A percentile compares a stretch with the other conserved stretches of the same genome.
These are phyloP conservation scores for Gossypium aridum DNA, from an alignment of 441 rosid genomes.

Conservation along the genomic window DNA sequence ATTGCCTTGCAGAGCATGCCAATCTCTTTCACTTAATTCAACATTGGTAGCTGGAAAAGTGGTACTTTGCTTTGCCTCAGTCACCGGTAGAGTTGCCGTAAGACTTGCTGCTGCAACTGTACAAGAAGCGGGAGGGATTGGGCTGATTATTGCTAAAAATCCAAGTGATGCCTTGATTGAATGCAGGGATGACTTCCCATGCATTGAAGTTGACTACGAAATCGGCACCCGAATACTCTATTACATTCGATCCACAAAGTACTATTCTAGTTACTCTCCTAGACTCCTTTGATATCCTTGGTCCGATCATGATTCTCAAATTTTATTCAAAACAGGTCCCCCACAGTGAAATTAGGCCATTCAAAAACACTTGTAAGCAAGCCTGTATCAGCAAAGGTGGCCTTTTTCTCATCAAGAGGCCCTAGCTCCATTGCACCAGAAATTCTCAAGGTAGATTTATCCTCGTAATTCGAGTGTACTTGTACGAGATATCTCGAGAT, in stretches of 20 bases:
- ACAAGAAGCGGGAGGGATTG: conserved; percentile 36
- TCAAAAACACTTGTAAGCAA: conserved; percentile 37
- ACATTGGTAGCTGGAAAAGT: conserved; percentile 32
- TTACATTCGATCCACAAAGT: conserved; percentile 49
- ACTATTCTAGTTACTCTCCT: conserved; percentile 29
- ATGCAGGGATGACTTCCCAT: conserved; percentile 22
- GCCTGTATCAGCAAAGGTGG: conserved; percentile 30
- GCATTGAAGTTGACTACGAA: conserved; percentile 39
- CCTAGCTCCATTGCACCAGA: conserved; percentile 44
- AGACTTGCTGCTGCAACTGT: conserved; percentile 22
- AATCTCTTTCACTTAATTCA: conserved; percentile 24
- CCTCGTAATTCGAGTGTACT: neutral
- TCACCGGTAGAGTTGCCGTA: conserved; percentile 12
- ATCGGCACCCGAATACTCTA: conserved; percentile 33
- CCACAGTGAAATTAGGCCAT: conserved; percentile 32
- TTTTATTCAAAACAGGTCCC: conserved; percentile 32
- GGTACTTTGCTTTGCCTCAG: conserved; percentile 36
- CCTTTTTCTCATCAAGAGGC: conserved; percentile 49
- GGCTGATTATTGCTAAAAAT: conserved; percentile 33
- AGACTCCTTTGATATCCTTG: conserved; percentile 23
- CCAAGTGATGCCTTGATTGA: conserved; percentile 26
- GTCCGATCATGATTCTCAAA: conserved; percentile 24
- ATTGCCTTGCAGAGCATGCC: conserved; percentile 27
- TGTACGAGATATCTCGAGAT: neutral
- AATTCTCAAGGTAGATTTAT: conserved; percentile 36